Base-by-base conservation (phyloP, 768 basidiomycete species). In the Boletus vermiculosoides region DNA sequence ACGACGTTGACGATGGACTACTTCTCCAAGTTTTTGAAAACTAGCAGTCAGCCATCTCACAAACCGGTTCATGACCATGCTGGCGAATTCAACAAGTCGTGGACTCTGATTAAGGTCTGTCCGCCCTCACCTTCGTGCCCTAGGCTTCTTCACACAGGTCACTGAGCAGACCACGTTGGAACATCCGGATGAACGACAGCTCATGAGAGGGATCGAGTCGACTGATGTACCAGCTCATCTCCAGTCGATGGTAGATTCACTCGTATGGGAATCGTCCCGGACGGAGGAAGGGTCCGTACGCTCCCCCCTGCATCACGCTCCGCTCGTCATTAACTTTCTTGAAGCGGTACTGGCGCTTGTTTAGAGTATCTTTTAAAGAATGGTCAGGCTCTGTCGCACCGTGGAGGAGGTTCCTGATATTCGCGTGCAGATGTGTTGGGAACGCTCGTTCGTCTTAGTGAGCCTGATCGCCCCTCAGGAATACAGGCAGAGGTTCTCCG, bases 321-420 rank as follows among this genome's bases (percentile, higher is more conserved):
- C 49, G 45, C 28, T 34, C 52, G 59, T 56, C 45, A 23, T 53
- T 63, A 50, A 56, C 61, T 34, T 53, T 50, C 59, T 54, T 31
- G 39, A 61, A 95, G 94, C 57, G 85, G 82, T 13, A 94, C 94
- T 10, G 95, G 95, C 39, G 86, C 81, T 31, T 97, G 94, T 67
- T 74, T 97, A 50, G 95, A 98, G 72, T 95, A 93, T 71, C 80
- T 96, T 25, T 74, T 98, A 33, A 93, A 93, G 78, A 88, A 95
- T 61, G 91, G 90, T 89, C 59, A 52, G 78, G 62, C 20, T 30
- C 30, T 33, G 34, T 16, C 22, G 33, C 46, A 16, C 56, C 23
- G 3, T 33, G 2, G 16, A 28, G 42, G 11, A 45, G 4, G 42
- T 45, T 12, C 39, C 56, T 62, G 30, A 59, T 30, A 1, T 39